These are phyloP conservation scores for Xylaria palmicola DNA, from an alignment of 495 filamentous ascomycete genomes.

Conservation along the genomic window DNA sequence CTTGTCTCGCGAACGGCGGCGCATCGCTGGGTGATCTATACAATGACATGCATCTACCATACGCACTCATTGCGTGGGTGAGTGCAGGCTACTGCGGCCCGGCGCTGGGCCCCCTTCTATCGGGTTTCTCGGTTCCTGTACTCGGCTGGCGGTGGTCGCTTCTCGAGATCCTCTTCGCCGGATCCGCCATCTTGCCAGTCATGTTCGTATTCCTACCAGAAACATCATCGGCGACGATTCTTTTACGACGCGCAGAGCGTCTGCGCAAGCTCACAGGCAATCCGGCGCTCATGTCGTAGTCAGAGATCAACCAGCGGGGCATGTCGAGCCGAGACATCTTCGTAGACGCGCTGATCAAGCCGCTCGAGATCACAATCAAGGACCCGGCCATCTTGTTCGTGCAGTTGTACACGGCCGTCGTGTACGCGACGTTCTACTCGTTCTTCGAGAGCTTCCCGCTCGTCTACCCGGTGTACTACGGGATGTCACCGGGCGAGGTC, in stretches of 20 bases:
- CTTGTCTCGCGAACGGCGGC: constrained; percentile 73
- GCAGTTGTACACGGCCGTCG: constrained; percentile 59
- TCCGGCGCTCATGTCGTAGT: constrained; percentile 47
- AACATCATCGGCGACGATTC: constrained; percentile 47
- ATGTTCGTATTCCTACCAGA: constrained; percentile 50
- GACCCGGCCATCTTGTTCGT: constrained; percentile 64
- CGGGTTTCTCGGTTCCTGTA: constrained; percentile 60
- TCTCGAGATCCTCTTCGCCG: constrained; percentile 55
- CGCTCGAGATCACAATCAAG: constrained; percentile 60
- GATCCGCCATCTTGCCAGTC: constrained; percentile 42
- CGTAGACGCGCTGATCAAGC: constrained; percentile 60
- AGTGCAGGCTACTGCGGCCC: constrained; percentile 47
- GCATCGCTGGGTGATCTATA: constrained; percentile 81
- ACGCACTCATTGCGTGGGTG: constrained; percentile 65
- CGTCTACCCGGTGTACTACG: constrained; percentile 64
- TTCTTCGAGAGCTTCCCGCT: constrained; percentile 76
- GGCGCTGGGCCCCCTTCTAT: constrained; percentile 60
- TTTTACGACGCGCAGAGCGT: constrained; percentile 39
- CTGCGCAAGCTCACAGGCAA: constrained; percentile 46
- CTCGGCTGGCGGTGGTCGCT: constrained; percentile 59
- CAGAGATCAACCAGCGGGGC: constrained; percentile 53
- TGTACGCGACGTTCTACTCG: constrained; percentile 67
- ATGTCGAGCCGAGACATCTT: constrained; percentile 47
- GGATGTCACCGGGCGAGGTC: constrained; percentile 59
- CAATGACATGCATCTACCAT: constrained; percentile 64